Base-by-base conservation (phyloP, 2,329 filamentous ascomycete species). In the Beauveria varroae region DNA sequence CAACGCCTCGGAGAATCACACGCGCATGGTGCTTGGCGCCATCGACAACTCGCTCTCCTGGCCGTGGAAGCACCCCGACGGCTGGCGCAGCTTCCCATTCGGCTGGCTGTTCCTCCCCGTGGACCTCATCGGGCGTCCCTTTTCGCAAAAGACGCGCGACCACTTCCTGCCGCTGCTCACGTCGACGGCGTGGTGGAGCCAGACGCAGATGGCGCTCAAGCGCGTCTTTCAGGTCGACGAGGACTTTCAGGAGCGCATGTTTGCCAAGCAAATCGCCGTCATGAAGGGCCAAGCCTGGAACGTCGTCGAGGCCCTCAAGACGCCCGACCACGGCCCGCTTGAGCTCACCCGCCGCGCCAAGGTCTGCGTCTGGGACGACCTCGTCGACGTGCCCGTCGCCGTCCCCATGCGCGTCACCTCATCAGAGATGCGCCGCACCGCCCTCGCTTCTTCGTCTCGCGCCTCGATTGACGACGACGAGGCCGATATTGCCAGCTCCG, bases 241-340 rank as follows among this genome's bases (percentile, higher is more conserved):
- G 2, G 95, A 99, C 75, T 99, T 99, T 74, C 91, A 98, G 72
- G 95, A 99, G 76, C 89, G 91, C 75, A 99, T 99, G 95, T 99
- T 96, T 76, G 91, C 91, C n/a, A 87, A 91, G 66, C 95, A 99
- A 71, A 96, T 99, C 64, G 93, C 95, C 1, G 95, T 99, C 63
- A 96, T 99, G 91, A 99, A 99, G 75, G 95, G 95, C 12, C 95
- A 99, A 72, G 95, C 95, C 0, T 99, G 95, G 92, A 99, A 99
- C 71, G 95, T 99, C 0, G 95, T 99, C 5, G 95, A 99, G 77
- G 97, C 95, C 0, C 81, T 99, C 64, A 99, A 99, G 73, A 90
- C 90, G 20, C 81, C 86, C 0, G 95, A 98, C 70, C 93, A 98
- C 70, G 95, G 95, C 0, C 95, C 95, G 0, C 79, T 99, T 20